phyloP scores from a whole-genome alignment of 108 stramenopile species.

The Skeletonema menzelii region DNA sequence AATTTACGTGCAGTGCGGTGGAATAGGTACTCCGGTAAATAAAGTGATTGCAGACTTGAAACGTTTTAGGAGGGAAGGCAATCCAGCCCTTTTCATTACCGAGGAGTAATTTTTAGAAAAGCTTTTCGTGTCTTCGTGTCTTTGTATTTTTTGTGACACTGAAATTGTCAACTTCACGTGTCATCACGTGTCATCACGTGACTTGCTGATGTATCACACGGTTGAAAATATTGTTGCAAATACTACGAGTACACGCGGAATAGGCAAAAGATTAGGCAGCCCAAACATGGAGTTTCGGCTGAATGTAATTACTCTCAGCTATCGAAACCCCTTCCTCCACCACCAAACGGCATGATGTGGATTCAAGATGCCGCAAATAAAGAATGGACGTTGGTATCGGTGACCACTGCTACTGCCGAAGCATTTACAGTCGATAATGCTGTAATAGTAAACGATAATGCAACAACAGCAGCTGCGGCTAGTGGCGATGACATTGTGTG shows the following conservation, averaged over 20 bases:
- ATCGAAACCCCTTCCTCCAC: slow-evolving; percentile 43
- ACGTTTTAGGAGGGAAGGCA: too few relatives aligned
- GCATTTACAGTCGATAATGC: slow-evolving; percentile 1
- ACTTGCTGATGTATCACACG: too few relatives aligned
- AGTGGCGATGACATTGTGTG: neutral
- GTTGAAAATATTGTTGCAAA: too few relatives aligned
- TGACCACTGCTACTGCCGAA: slow-evolving; percentile 15
- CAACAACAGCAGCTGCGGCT: neutral
- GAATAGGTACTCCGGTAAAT: too few relatives aligned
- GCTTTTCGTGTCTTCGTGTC: too few relatives aligned
- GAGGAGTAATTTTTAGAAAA: too few relatives aligned
- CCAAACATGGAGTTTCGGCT: slow-evolving; percentile 32
- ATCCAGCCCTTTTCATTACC: too few relatives aligned
- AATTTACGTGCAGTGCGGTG: too few relatives aligned
- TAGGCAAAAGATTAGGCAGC: slow-evolving; percentile 43
- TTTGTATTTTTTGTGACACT: too few relatives aligned
- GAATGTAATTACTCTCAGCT: slow-evolving; percentile 42
- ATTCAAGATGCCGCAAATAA: slow-evolving; percentile 29
- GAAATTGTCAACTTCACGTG: too few relatives aligned
- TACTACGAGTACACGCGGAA: slow-evolving; percentile 24
- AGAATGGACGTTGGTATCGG: slow-evolving; percentile 56
- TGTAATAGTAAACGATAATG: neutral
- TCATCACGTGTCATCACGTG: too few relatives aligned
- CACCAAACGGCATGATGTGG: slow-evolving; percentile 59
- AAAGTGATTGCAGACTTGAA: too few relatives aligned